These are phyloP conservation scores for Darksidea phi DNA, from an alignment of 495 filamentous ascomycete species.

Conservation along the genomic window DNA sequence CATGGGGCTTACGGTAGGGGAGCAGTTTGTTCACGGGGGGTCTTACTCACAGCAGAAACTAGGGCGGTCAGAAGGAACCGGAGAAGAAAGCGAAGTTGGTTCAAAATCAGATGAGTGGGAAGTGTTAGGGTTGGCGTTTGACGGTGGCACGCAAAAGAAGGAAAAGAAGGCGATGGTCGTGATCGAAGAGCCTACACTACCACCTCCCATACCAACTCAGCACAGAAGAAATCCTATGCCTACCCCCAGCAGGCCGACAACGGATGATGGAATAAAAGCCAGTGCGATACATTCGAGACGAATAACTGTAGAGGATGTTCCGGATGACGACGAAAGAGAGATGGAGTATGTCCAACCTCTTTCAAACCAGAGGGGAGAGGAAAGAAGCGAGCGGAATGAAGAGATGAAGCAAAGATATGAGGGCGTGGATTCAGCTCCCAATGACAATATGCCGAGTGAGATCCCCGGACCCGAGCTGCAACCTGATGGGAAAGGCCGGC, in stretches of 20 bases:
- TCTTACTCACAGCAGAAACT: background rate
- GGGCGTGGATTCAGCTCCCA: background rate
- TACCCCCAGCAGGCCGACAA: background rate
- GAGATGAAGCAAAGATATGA: background rate
- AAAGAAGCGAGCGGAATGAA: background rate
- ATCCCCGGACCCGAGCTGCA: background rate
- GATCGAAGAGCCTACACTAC: background rate
- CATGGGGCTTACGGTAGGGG: background rate
- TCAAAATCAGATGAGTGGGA: background rate
- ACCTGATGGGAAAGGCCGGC: background rate
- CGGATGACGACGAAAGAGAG: background rate
- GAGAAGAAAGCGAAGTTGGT: background rate
- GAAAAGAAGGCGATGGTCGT: background rate
- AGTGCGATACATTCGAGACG: background rate
- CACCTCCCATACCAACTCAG: background rate
- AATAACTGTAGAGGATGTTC: background rate
- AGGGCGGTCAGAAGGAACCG: background rate
- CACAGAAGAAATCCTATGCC: background rate
- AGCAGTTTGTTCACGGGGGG: background rate
- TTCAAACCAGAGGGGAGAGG: background rate
- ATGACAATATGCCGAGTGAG: background rate
- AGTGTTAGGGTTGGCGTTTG: background rate
- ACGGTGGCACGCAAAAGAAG: background rate
- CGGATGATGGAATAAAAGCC: background rate
- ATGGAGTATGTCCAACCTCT: background rate